Evolutionary conservation across 352 stramenopile genomes (phyloP), one percentile per base, ranked within the genome.

Genomic region (Globisporangium perplexum): DNA sequence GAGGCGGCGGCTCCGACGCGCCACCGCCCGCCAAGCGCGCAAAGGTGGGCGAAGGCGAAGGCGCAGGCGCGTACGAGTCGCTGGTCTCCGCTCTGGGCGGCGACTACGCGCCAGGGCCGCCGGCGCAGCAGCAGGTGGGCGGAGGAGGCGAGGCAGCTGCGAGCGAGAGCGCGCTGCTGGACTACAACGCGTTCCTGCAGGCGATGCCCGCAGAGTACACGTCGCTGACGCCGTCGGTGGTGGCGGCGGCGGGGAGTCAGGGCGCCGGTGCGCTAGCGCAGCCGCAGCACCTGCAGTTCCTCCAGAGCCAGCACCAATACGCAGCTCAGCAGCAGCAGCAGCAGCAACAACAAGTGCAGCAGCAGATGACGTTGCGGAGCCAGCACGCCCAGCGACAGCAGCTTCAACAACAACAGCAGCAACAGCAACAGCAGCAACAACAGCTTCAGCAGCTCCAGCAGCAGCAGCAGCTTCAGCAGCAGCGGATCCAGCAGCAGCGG

Each of bases 111-210:
- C 11, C 6, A 7, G 10, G 31, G 30, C 35, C 5, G 24, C 50
- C 48, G 26, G 26, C n/a, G 38, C 49, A 55, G 11, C 39, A 43
- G 39, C 12, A 8, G 12, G 10, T 17, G 15, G 31, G 10, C 7
- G 33, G 33, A 11, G 33, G 12, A 28, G 22, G 12, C 42, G 42
- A 10, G 30, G 12, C 26, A 2, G n/a, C 42, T 57, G 41, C 17
- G 5, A 30, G 8, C 15, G 18, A 17, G 7, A 24, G 17, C 5
- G 43, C 24, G 6, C 39, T 43, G 20, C 59, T 68, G 23, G 60
- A 65, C n/a, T 67, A 57, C n/a, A 56, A 60, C n/a, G 46, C 60
- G 57, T 71, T 71, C 35, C 24, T 69, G n/a, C 63, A 82, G 50
- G 50, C 71, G 49, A 59, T 77, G 36, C 63, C 55, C 24, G 51